These are phyloP conservation scores for Rosellinia necatrix DNA, from an alignment of 2,329 filamentous ascomycete species.

Conservation along the genomic window DNA sequence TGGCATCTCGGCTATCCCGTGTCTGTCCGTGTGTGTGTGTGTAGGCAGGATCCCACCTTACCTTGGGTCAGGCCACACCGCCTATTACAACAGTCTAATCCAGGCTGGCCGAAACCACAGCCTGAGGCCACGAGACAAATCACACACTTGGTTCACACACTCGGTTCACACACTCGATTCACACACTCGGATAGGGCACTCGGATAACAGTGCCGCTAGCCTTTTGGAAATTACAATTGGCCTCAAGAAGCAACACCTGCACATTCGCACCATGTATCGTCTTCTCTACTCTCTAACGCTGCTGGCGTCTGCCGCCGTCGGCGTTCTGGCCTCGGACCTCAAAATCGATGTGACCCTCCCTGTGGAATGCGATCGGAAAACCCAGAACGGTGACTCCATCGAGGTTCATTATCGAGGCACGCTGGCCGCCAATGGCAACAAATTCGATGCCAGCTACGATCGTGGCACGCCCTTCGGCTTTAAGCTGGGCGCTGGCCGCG, in stretches of 20 bases:
- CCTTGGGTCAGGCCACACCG: too few species aligned
- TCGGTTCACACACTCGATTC: too few species aligned
- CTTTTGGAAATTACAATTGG: neutral
- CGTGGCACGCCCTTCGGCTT: slow-evolving; percentile 78
- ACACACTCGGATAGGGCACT: too few species aligned
- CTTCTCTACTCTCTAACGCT: slow-evolving; percentile 54
- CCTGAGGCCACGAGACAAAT: too few species aligned
- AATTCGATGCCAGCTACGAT: slow-evolving; percentile 88
- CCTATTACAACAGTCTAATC: too few species aligned
- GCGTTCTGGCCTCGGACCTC: slow-evolving; percentile 63
- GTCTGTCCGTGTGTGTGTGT: too few species aligned
- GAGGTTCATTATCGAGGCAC: slow-evolving; percentile 89
- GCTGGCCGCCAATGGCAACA: slow-evolving; percentile 69
- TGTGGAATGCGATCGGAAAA: slow-evolving; percentile 81
- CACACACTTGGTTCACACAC: too few species aligned
- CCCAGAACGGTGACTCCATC: slow-evolving; percentile 75
- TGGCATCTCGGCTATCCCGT: too few species aligned
- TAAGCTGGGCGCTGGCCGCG: slow-evolving; percentile 76
- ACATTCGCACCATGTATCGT: slow-evolving; percentile 57
- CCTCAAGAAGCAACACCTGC: too few species aligned
- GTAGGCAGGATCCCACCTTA: too few species aligned
- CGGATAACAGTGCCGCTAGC: neutral
- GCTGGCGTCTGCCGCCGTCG: slow-evolving; percentile 56
- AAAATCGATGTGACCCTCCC: slow-evolving; percentile 76
- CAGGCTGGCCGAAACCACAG: too few species aligned